Evolutionary conservation across 768 basidiomycete genomes (phyloP), one percentile per base, ranked within the genome.

Genomic region (Fibroporia radiculosa): DNA sequence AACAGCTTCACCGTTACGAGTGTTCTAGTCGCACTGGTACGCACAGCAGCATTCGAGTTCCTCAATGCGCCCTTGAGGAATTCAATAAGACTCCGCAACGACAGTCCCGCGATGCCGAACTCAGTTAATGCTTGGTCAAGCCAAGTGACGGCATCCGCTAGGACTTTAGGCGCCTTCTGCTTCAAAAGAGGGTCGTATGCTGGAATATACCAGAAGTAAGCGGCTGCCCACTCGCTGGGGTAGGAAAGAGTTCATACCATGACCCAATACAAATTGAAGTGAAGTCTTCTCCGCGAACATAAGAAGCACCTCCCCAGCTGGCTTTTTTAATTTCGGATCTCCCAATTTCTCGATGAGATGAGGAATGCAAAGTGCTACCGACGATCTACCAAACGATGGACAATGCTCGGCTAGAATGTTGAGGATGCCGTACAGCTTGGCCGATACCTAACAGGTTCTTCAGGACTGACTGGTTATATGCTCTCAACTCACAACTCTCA

Each of bases 111-210:
- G 48, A 93, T 87, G 31, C 96, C 96, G 60, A 99, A 99, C 45
- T 98, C 96, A 14, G 70, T 71, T 25, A 99, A 65, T 6, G 86
- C 84, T 26, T 80, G 75, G 47, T 92, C 91, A 47, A 96, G 76
- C 93, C 95, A 98, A 20, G 72, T 66, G 37, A 93, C 64, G 2
- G 93, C 83, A 60, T 99, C 96, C 0, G 93, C 90, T 26, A 97
- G 74, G 33, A 92, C 90, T 65, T 98, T 99, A 0, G 96, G 95
- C 3, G 96, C 95, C 61, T 99, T 99, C 61, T 93, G 92, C 64
- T 93, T 96, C 23, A 78, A 77, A 56, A 99, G 67, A 0, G 95
- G 86, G 19, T 97, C 96, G 59, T 96, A 99, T 0, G 82, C 96
- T 96, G 50, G 46, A 39, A 27, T 33, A 44, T 26, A 52, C 6